These are phyloP conservation scores for Fabrea salina DNA, from an alignment of 169 alveolate species.

Conservation along the genomic window DNA sequence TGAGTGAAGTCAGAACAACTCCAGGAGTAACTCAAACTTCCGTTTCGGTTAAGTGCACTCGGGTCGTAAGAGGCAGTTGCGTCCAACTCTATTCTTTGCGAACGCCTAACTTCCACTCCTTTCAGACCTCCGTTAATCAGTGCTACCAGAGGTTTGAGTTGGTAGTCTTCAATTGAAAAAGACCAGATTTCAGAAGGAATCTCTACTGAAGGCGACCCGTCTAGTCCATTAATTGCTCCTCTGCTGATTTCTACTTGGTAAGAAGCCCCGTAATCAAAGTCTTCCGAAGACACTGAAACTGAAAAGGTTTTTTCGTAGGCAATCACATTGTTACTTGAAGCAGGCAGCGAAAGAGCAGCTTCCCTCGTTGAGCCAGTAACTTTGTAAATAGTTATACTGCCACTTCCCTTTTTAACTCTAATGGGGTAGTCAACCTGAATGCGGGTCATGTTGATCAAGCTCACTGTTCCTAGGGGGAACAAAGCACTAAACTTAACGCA, in stretches of 20 bases:
- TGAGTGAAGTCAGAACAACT: neutral
- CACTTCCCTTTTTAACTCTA: neutral
- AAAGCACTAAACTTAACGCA: neutral
- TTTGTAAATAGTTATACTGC: neutral
- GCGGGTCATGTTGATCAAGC: neutral
- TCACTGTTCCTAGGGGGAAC: neutral
- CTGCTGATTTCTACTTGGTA: neutral
- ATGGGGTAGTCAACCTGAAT: neutral
- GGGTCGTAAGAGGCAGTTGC: constrained; percentile 7
- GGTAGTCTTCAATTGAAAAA: neutral
- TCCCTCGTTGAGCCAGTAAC: neutral
- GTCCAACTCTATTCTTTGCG: neutral
- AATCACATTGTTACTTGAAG: neutral
- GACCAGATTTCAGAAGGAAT: neutral
- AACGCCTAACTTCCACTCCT: neutral
- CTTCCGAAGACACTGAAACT: neutral
- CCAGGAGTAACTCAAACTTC: neutral
- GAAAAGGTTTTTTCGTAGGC: neutral
- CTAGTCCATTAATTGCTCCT: neutral
- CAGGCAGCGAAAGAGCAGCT: neutral
- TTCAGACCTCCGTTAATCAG: neutral
- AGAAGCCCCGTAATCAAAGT: neutral
- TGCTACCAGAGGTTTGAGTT: neutral
- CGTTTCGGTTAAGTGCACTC: neutral
- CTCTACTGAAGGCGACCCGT: neutral